Conservation (phyloP, 2,329 filamentous ascomycete species). For the Colletotrichum neosansevieriae region DNA sequence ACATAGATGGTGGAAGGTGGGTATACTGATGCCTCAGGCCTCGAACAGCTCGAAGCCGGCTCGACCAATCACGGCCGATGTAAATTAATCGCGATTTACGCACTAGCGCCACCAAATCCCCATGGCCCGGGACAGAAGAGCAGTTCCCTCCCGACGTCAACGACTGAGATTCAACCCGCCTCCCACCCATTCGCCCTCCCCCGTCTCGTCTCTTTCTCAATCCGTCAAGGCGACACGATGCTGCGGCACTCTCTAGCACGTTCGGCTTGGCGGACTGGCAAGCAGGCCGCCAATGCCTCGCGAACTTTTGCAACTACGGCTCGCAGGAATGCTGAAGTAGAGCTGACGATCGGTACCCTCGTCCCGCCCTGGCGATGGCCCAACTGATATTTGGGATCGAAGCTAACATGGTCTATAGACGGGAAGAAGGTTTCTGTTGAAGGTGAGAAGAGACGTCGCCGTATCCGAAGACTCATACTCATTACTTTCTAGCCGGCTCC, state of each 20-base stretch:
- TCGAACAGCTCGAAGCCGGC: constrained; percentile 21
- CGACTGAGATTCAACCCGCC: constrained; percentile 54
- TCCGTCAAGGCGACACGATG: constrained; percentile 74
- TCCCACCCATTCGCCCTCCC: constrained; percentile 43
- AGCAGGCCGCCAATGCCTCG: constrained; percentile 70
- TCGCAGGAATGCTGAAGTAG: constrained; percentile 88
- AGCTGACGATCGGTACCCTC: constrained; percentile 88
- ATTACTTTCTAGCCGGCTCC: constrained; percentile 78
- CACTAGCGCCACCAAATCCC: constrained; percentile 54
- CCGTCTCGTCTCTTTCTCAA: constrained; percentile 54
- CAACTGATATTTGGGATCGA: constrained; percentile 47
- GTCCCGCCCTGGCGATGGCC: constrained; percentile 35
- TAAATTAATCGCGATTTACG: constrained; percentile 57
- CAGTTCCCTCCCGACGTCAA: constrained; percentile 55
- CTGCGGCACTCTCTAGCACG: constrained; percentile 76
- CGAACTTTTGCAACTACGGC: constrained; percentile 86
- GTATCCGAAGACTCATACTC: constrained; percentile 36
- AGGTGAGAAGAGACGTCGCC: constrained; percentile 65
- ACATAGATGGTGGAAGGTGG: constrained; percentile 26
- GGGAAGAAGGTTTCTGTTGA: constrained; percentile 98
- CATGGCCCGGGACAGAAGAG: constrained; percentile 49
- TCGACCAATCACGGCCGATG: constrained; percentile 56
- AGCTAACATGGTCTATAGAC: constrained; percentile 69
- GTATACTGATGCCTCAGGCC: constrained; percentile 53
- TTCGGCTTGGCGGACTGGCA: constrained; percentile 75